These are phyloP conservation scores for Trichoderma erinaceum DNA, from an alignment of 495 filamentous ascomycete species.

Conservation along the genomic window DNA sequence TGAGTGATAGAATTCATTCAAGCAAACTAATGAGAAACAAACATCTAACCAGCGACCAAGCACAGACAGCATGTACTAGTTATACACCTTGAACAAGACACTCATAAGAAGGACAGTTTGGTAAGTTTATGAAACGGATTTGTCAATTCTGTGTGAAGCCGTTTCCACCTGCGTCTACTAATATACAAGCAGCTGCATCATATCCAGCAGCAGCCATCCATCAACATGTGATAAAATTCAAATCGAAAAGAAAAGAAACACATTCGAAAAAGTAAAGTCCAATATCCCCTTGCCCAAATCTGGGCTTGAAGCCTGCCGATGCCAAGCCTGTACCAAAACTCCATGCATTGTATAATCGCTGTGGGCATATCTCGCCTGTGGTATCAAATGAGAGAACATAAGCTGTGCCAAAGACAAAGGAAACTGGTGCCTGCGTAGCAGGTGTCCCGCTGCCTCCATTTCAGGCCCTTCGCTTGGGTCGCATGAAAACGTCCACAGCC, in stretches of 20 bases:
- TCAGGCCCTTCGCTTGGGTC: conserved; percentile 19
- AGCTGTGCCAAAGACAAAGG: not conserved
- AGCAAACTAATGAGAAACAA: too few relatives aligned
- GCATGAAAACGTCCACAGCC: conserved; percentile 31
- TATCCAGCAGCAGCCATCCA: not conserved
- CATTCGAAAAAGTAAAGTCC: not conserved
- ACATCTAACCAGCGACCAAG: too few relatives aligned
- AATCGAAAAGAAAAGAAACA: not conserved
- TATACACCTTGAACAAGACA: too few relatives aligned
- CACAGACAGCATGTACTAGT: too few relatives aligned
- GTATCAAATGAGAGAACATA: conserved; percentile 3
- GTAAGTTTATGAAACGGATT: too few relatives aligned
- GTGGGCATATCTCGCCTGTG: not conserved
- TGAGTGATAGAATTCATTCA: too few relatives aligned
- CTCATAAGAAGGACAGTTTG: too few relatives aligned
- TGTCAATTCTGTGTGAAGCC: too few relatives aligned
- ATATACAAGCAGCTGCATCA: not conserved
- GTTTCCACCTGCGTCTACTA: too few relatives aligned
- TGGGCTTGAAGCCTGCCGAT: not conserved
- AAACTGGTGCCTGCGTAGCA: not conserved
- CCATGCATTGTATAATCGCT: not conserved
- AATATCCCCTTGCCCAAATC: not conserved
- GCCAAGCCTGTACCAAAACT: not conserved
- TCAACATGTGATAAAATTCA: not conserved
- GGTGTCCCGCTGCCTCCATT: not conserved